Evolutionary conservation across 768 basidiomycete genomes (phyloP), one percentile per base, ranked within the genome.

Genomic region (Wakefieldia striispora): DNA sequence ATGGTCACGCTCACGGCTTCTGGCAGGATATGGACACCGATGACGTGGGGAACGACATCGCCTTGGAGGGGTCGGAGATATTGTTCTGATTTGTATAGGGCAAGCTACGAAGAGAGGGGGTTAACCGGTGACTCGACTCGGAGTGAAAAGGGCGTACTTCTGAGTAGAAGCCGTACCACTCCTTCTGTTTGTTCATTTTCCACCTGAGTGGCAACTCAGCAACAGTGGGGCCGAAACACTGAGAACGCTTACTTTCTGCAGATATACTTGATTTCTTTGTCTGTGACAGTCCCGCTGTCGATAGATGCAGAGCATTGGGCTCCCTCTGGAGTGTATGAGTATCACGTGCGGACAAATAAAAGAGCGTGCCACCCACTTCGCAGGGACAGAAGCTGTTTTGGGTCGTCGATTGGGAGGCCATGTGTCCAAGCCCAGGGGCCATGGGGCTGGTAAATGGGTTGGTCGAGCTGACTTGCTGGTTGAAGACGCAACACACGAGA

Each of bases 11-110:
- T 72, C 40, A 78, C 66, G 10, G 66, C 58, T 43, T 67, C 68
- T 23, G 71, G 58, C 52, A 66, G 62, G 19, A 71, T 51, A 60
- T 75, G 75, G 19, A 79, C 71, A 35, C 75, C 76, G 42, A 85
- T 80, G 48, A 86, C 61, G 34, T 67, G 59, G 1, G 83, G 81
- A 4, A 84, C 74, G 2, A 79, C 68, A 14, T 64, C 62, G 17
- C 81, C 83, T 59, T 83, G 82, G 0, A 83, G 69, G 1, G 73
- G 59, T 34, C 68, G 70, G 40, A 84, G 75, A 51, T 79, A 75
- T 17, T 58, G 63, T 39, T 67, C 62, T 4, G 69, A 70, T 33
- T 77, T 76, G 67, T 79, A 81, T 1, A 84, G 61, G 5, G 74
- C 74, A 21, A 83, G 71, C 82, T 84, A 51, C 6, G 40, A 33